Percentiles rank a stretch among this genome's conserved stretches.
These are phyloP conservation scores for Kondoa subrosea DNA, from an alignment of 768 basidiomycete species.

Conservation along the genomic window DNA sequence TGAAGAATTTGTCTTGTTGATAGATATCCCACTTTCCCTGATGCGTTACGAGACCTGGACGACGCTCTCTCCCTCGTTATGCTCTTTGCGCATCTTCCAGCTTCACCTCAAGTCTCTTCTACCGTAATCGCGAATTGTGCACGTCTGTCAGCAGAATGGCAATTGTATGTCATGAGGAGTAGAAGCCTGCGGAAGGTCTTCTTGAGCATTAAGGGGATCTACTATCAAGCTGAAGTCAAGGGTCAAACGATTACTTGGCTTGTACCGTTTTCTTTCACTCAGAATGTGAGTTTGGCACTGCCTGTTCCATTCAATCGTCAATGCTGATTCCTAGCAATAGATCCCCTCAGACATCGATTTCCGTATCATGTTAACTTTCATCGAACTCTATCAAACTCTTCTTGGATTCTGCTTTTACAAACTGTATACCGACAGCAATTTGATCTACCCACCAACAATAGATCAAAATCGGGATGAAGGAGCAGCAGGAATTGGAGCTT, in stretches of 20 bases:
- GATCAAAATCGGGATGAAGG: constrained; percentile 66
- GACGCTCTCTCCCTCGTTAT: constrained; percentile 91
- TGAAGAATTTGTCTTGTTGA: background rate
- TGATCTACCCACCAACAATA: constrained; percentile 87
- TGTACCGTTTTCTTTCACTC: constrained; percentile 92
- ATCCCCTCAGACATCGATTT: constrained; percentile 90
- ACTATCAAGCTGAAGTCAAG: constrained; percentile 90
- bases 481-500: constrained; percentile 73
- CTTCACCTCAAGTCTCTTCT: constrained; percentile 53
- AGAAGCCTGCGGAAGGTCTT: constrained; percentile 73
- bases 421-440: constrained; percentile 81
- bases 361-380: constrained; percentile 91
- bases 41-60: constrained; percentile 88
- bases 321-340: constrained; percentile 34
- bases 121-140: constrained; percentile 78
- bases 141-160: constrained; percentile 85
- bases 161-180: constrained; percentile 81
- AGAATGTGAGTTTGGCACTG: constrained; percentile 46
- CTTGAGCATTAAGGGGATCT: constrained; percentile 92
- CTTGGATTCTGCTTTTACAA: constrained; percentile 94
- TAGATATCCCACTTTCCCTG: constrained; percentile 92
- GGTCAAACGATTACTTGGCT: constrained; percentile 90
- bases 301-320: background rate
- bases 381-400: constrained; percentile 92
- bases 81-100: constrained; percentile 78